Conservation (phyloP, 2,329 filamentous ascomycete species). For the Trematosphaeria pertusa region DNA sequence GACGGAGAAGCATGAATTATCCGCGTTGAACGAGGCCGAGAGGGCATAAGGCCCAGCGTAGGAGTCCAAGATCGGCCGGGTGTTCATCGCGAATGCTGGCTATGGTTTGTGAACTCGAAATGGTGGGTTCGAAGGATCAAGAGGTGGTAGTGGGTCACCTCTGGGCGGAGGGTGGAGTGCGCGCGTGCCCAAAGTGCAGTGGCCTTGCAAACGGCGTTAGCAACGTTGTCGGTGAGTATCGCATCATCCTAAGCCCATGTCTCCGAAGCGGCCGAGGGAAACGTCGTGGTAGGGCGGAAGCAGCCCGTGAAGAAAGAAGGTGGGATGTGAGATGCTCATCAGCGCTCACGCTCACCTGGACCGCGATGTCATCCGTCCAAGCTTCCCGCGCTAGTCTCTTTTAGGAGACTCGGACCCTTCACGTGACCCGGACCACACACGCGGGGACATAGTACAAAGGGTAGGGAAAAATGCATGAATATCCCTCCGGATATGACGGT, state of each 20-base stretch:
- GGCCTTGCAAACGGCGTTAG: slow-evolving; percentile 25
- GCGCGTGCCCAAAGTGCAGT: slow-evolving; percentile 2
- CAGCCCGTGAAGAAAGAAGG: no score
- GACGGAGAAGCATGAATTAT: slow-evolving; percentile 84
- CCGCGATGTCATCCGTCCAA: slow-evolving; percentile 23
- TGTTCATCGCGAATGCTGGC: slow-evolving; percentile 72
- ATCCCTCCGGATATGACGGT: no score
- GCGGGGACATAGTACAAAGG: not conserved
- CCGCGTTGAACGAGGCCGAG: slow-evolving; percentile 84
- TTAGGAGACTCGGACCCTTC: no score
- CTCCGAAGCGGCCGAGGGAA: slow-evolving; percentile 20
- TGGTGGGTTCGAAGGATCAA: no score
- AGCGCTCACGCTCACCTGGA: slow-evolving; percentile 2
- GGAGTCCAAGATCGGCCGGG: slow-evolving; percentile 82
- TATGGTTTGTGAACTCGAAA: not conserved
- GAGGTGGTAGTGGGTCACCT: slow-evolving; percentile 22
- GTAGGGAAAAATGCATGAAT: no score
- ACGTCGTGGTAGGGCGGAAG: slow-evolving; percentile 3
- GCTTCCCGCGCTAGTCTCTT: slow-evolving; percentile 19
- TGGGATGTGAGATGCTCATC: no score
- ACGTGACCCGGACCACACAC: not conserved
- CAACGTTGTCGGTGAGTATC: slow-evolving; percentile 8
- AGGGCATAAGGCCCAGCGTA: slow-evolving; percentile 77
- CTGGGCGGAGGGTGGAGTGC: slow-evolving; percentile 11
- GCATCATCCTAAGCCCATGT: slow-evolving; percentile 35